phyloP scores from a whole-genome alignment of 1,284 basidiomycete genomes.

The Papiliotrema flavescens region DNA sequence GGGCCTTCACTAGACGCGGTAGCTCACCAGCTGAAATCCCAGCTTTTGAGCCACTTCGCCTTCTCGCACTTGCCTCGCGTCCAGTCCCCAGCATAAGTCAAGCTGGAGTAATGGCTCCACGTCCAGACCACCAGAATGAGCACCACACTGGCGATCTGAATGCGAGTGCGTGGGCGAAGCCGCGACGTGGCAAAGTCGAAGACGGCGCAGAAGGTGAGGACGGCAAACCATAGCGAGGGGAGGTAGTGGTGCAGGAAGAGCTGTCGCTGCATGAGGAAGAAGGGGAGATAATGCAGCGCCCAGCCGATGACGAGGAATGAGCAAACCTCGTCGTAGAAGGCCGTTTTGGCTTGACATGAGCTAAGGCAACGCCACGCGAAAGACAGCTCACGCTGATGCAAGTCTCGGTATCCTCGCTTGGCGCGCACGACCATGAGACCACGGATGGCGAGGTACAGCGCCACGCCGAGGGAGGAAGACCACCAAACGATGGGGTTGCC shows the following conservation, averaged over 20 bases:
- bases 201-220: conserved; percentile 70
- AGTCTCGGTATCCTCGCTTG: conserved; percentile 86
- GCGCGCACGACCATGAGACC: conserved; percentile 78
- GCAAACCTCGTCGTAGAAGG: conserved; percentile 87
- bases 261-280: conserved; percentile 94
- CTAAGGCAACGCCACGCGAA: background rate
- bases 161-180: conserved; percentile 68
- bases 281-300: conserved; percentile 91
- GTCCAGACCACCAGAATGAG: conserved; percentile 71
- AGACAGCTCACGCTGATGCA: conserved; percentile 71
- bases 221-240: conserved; percentile 90
- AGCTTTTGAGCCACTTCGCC: conserved; percentile 82
- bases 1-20: background rate
- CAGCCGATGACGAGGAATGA: conserved; percentile 91
- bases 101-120: conserved; percentile 73
- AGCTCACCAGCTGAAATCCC: conserved; percentile 93
- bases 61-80: conserved; percentile 71
- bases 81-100: conserved; percentile 85
- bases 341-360: conserved; percentile 63
- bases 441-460: conserved; percentile 64
- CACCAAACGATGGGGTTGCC: conserved; percentile 96
- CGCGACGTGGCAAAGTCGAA: conserved; percentile 83
- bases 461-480: conserved; percentile 68
- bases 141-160: conserved; percentile 74
- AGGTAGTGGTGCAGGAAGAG: conserved; percentile 97